Evolutionary conservation across 768 basidiomycete species (phyloP), one percentile per base, ranked within the genome.

Genomic region (Hypsizygus marmoreus): DNA sequence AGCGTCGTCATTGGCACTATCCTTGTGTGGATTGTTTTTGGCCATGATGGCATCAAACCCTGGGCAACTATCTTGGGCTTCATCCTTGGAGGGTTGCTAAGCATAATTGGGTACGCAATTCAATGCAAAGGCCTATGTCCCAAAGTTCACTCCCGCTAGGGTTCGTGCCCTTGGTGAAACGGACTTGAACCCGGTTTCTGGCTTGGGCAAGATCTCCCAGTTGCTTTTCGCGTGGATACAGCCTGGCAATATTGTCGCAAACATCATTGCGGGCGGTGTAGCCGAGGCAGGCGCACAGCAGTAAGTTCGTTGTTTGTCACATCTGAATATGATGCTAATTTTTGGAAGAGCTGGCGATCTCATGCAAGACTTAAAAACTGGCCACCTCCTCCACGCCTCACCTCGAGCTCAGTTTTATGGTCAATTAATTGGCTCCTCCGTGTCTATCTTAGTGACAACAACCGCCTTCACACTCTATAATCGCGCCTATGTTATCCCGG

Each of bases 291-390:
- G 92, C n/a, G 92, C 92, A 20, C 86, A 86, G 66, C 92, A 95
- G 88, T 91, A 60, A 50, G 83, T 48, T 30, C 13, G 33, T 42
- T 7, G 24, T 20, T 8, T n/a, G 29, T 26, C 5, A 34, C 13
- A 20, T 14, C 25, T 35, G 43, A 28, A 19, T 38, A 25, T 19
- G 47, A 10, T 25, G 17, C 45, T 49, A 39, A 55, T 44, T 17
- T 28, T 33, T 19, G 34, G 5, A 53, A 94, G 91, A 64, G 93
- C 95, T 6, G 95, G 94, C 12, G 95, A 98, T 62, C 80, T 97
- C 7, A 97, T 98, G 95, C 95, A 98, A 70, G 95, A 98, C 66
- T 72, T 98, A 48, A 98, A 98, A 70, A 97, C 95, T 2, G 95
- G 95, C 0, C 91, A 97, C 64, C 72, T 98, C n/a, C 80, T 91